Percentiles rank a stretch among this genome's conserved stretches.
phyloP scores from a whole-genome alignment of 768 basidiomycete species.

The Chlorophyllum brunneum region DNA sequence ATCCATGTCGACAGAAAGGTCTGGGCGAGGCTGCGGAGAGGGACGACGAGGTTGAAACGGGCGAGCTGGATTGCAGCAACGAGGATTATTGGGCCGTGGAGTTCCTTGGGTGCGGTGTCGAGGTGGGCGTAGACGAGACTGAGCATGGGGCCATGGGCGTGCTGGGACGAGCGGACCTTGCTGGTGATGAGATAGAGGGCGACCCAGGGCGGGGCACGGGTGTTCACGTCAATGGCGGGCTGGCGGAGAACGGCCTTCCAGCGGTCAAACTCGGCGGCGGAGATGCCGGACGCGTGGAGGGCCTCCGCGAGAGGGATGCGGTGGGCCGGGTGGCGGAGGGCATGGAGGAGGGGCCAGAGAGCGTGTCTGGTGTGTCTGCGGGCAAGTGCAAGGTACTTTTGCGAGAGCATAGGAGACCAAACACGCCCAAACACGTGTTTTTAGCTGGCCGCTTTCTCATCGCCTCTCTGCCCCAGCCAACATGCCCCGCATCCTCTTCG shows the following conservation, averaged over 20 bases:
- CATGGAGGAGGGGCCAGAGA: constrained; percentile 37
- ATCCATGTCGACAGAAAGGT: constrained; percentile 31
- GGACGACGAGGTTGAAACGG: constrained; percentile 42
- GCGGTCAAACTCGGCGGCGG: constrained; percentile 31
- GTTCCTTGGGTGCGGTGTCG: constrained; percentile 22
- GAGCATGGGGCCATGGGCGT: constrained; percentile 41
- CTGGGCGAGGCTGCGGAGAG: constrained; percentile 41
- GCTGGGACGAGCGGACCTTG: constrained; percentile 39
- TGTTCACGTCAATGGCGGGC: constrained; percentile 23
- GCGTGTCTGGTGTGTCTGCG: constrained; percentile 32
- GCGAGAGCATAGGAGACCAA: constrained; percentile 13
- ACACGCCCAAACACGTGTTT: constrained; percentile 16
- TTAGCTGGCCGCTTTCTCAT: constrained; percentile 14
- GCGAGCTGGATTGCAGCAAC: constrained; percentile 46
- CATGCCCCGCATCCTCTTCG: constrained; percentile 84
- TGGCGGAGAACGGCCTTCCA: constrained; percentile 37
- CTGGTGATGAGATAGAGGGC: constrained; percentile 43
- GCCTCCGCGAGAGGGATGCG: constrained; percentile 22
- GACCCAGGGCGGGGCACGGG: constrained; percentile 49
- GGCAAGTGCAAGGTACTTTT: constrained; percentile 30
- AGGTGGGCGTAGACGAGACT: constrained; percentile 42
- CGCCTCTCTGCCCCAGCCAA: constrained; percentile 13
- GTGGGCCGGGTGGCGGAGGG: constrained; percentile 26
- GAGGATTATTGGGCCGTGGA: constrained; percentile 42
- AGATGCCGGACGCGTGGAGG: constrained; percentile 28